Base-by-base conservation (phyloP, 805 yeast species). In the Clavispora asparagi region DNA sequence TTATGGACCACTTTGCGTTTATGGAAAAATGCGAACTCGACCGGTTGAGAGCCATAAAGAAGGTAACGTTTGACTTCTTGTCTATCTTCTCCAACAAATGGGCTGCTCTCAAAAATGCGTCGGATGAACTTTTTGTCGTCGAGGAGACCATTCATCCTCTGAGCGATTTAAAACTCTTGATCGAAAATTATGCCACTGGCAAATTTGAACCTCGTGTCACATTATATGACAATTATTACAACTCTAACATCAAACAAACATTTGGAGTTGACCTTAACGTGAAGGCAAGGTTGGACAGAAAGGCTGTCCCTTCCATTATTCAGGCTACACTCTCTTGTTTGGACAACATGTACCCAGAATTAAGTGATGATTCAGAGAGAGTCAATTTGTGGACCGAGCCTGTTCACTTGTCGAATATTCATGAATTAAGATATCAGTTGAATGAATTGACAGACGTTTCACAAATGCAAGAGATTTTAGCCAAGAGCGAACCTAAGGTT, bases 11-110 rank as follows among this genome's bases (percentile, higher is more conserved):
- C 58, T 68, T 84, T 42, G 65, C 82, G 19, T 87, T 84, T 60
- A 81, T 88, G 87, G 92, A 87, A 61, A 78, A 82, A 56, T 87
- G 94, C 67, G 96, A 88, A 65, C 63, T 78, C 31, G 95, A 88
- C 64, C 76, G 96, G 52, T 70, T 86, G 48, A 74, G 76, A 52
- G 94, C 94, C 0, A 68, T 88, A 50, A 87, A 87, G 62, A 83
- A 85, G 49, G 91, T 83, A 1, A 77, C 85, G 10, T 72, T 80
- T 43, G 95, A 87, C 60, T 86, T 85, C 54, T 68, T 85, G 19
- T 80, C 88, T 0, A 74, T 85, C 2, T 71, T 86, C 31, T 75
- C 87, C 32, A 81, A 80, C 57, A 80, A 77, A 42, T 73, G 83
- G 32, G 73, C 82, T 5, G 68, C 77, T 2, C 65, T 85, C 57